Evolutionary conservation across 345 rosid genomes (phyloP), one percentile per base, ranked within the genome.

Genomic region (Eucalyptus fibrosa): DNA sequence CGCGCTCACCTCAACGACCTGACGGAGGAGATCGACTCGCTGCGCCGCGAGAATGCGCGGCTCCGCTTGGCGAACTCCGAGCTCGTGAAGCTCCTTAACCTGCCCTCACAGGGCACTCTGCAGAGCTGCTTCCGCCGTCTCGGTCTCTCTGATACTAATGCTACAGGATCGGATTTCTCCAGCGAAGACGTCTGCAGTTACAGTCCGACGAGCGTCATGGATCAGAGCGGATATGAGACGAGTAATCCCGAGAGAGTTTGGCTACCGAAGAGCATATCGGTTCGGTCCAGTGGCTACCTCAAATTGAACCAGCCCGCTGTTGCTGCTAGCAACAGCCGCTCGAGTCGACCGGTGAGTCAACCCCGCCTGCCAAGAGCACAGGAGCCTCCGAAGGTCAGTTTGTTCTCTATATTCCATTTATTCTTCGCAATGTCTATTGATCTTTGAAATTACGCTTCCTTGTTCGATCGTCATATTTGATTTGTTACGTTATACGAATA

Each of bases 191-290:
- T 90, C 50, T 55, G 94, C 53, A 91, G 88, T 50, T 90, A 92
- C 88, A 90, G 90, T 77, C 94, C 94, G 77, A 90, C 93, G 72
- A 94, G 93, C 87, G 88, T 92, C 53, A 88, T 92, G 85, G 95
- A 92, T 90, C 91, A 80, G 44, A 86, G 86, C 86, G 92, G 92
- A 88, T 90, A 89, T 12, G 89, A 88, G 89, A 89, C 89, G 86
- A 86, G 89, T 24, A 87, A 87, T 88, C 89, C 77, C 80, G 94
- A 94, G 92, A 92, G 92, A 90, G 91, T 91, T 49, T 88, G 94
- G 67, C 65, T 97, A 87, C 99, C 98, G 45, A 96, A 94, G 91
- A 95, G 96, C 88, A 95, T 96, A 72, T 96, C 99, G 49, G 97
- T 96, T 77, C 91, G 97, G 88, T 94, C 99, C 72, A 92, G 87